Base-by-base conservation (phyloP, 1,139 yeast species). In the Yamadazyma atmosphaerica region DNA sequence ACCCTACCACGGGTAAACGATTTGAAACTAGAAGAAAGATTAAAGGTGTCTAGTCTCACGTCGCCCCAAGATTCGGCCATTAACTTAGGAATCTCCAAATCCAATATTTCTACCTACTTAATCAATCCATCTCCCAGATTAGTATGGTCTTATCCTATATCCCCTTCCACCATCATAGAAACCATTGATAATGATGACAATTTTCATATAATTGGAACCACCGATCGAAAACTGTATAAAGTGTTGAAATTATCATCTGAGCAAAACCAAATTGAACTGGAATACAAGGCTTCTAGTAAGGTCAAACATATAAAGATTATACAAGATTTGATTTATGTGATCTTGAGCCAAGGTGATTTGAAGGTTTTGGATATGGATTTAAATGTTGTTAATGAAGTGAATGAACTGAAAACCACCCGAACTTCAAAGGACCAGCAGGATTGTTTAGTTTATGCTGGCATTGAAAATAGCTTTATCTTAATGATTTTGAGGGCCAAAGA, bases 61-160 rank as follows among this genome's bases (percentile, higher is more conserved):
- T 54, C 58, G 22, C 40, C 55, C 36, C 58, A 59, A 28, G 54
- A 61, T 12, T 47, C 63, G 19, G 51, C 60, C 18, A 56, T 72
- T 26, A 80, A 81, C 52, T 61, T 87, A 29, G 95, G 89, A 33
- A 74, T 87, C 26, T 83, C 94, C 18, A 88, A 86, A 42, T 84
- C 94, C 32, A 80, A 85, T 39, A 71, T 89, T 37, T 79, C 87
- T 14, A 78, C 83, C 41, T 85, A 83, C 55, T 68, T 85, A 24
- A 73, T 86, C 37, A 80, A 79, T 50, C 96, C 96, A 26, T 80
- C 94, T 10, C 96, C 96, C 11, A 84, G 80, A 53, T 65, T 86
- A 50, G 65, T 80, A 32, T 85, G 92, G 85, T 80, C 88, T 1
- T 74, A 77, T 53, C 79, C 92, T 4, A 68, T 86, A 29, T 76